phyloP scores from a whole-genome alignment of 805 yeast genomes.

The Danielia oregonensis region DNA sequence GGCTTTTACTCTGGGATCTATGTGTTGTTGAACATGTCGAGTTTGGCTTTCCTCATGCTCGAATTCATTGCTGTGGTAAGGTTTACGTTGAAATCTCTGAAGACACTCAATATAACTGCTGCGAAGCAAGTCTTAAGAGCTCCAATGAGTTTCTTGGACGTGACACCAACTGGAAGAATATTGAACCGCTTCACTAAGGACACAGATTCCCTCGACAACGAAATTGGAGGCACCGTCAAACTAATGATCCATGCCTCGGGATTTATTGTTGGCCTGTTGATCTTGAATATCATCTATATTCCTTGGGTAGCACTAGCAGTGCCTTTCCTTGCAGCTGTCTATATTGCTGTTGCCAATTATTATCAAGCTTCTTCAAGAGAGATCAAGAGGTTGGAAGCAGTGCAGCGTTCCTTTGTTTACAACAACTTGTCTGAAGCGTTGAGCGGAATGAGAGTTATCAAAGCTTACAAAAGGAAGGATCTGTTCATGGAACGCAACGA shows the following conservation, averaged over 20 bases:
- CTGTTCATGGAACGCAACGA: not conserved
- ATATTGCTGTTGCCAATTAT: not conserved
- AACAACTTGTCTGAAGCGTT: not conserved
- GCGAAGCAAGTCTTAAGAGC: not conserved
- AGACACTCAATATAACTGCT: not conserved
- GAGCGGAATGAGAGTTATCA: not conserved
- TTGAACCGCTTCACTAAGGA: slow-evolving; percentile 2
- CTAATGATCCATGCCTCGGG: not conserved
- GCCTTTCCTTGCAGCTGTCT: not conserved
- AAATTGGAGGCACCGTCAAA: not conserved
- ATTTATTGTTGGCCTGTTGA: not conserved
- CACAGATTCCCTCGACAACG: slow-evolving; percentile 1
- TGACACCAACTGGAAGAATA: slow-evolving; percentile 1
- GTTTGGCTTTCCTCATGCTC: not conserved
- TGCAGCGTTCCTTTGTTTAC: not conserved
- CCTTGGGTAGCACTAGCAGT: slow-evolving; percentile 1
- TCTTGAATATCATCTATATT: slow-evolving; percentile 1
- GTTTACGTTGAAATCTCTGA: not conserved
- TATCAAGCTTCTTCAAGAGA: not conserved
- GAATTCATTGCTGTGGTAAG: not conserved
- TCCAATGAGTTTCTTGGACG: not conserved
- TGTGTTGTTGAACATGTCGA: not conserved
- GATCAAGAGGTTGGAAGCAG: slow-evolving; percentile 1
- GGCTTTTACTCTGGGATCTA: not conserved
- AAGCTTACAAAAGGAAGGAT: not conserved